Conservation (phyloP, 2,329 filamentous ascomycete species). For the Penicillium brasilianum region DNA sequence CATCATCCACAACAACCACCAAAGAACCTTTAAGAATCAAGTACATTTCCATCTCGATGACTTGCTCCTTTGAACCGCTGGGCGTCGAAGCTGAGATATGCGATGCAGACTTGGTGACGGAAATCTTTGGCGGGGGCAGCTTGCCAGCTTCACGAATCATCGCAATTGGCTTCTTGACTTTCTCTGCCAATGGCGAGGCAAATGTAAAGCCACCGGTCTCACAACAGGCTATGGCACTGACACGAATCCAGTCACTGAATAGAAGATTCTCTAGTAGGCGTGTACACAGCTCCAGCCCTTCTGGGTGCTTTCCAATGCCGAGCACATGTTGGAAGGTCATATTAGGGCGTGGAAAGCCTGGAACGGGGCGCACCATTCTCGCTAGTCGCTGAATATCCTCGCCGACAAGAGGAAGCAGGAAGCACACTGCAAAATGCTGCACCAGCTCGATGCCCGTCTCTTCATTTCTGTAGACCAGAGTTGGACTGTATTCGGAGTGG, state of each 20-base stretch:
- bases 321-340: slow-evolving; percentile 66
- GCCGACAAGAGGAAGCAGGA: slow-evolving; percentile 55
- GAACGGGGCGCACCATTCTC: slow-evolving; percentile 56
- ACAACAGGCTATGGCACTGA: slow-evolving; percentile 57
- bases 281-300: slow-evolving; percentile 58
- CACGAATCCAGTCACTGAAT: slow-evolving; percentile 52
- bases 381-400: slow-evolving; percentile 54
- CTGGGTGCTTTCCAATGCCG: slow-evolving; percentile 57
- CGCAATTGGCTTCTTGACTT: slow-evolving; percentile 51
- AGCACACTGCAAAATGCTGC: slow-evolving; percentile 48
- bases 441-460: slow-evolving; percentile 46
- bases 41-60: slow-evolving; percentile 58
- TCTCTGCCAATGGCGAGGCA: slow-evolving; percentile 57
- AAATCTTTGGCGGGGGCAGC: slow-evolving; percentile 62
- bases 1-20: slow-evolving; percentile 66
- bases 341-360: slow-evolving; percentile 57
- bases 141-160: slow-evolving; percentile 63
- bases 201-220: slow-evolving; percentile 64
- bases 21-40: slow-evolving; percentile 46
- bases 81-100: slow-evolving; percentile 56
- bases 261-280: slow-evolving; percentile 57
- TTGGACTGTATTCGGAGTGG: slow-evolving; percentile 38
- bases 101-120: slow-evolving; percentile 54
- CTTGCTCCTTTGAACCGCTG: slow-evolving; percentile 35
- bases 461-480: slow-evolving; percentile 60